A percentile compares a stretch with the other conserved stretches of the same genome.
These are phyloP conservation scores for Cladosporium cucumerinum DNA, from an alignment of 2,329 filamentous ascomycete genomes.

Conservation along the genomic window DNA sequence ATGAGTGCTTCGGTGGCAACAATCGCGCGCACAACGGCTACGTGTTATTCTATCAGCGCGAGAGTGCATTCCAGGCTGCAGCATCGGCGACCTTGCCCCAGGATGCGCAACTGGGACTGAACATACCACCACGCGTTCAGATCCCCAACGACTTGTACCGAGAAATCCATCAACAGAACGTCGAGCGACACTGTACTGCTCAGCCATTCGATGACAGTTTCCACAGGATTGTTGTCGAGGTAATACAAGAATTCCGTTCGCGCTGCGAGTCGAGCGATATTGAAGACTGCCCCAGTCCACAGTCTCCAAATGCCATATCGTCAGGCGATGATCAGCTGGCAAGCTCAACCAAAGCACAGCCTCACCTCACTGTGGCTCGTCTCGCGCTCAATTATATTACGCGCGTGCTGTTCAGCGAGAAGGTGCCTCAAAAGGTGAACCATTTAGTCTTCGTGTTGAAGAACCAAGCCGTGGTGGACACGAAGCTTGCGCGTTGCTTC, in stretches of 20 bases:
- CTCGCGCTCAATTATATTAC: slow-evolving; percentile 3
- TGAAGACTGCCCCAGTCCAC: not conserved
- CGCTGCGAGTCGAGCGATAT: not conserved
- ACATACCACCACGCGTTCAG: slow-evolving; percentile 3
- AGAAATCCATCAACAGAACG: slow-evolving; percentile 20
- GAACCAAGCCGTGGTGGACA: not conserved
- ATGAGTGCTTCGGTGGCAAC: slow-evolving; percentile 65
- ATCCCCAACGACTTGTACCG: slow-evolving; percentile 13
- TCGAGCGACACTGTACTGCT: slow-evolving; percentile 19
- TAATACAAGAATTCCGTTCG: not conserved
- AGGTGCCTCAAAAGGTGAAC: not conserved
- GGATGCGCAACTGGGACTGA: not conserved
- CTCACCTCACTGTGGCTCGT: not conserved
- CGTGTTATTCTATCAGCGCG: slow-evolving; percentile 94
- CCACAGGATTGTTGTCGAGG: not conserved
- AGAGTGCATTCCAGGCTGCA: slow-evolving; percentile 55
- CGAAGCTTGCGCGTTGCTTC: slow-evolving; percentile 4
- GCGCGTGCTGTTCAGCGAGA: slow-evolving; percentile 11
- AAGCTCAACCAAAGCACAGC: not conserved
- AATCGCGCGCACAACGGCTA: slow-evolving; percentile 67
- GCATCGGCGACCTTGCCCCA: not conserved
- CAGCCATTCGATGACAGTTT: slow-evolving; percentile 28
- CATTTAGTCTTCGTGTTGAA: not conserved
- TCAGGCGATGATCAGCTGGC: not conserved
- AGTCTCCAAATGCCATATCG: not conserved